A percentile compares a stretch with the other conserved stretches of the same genome.
Evolutionary conservation across 2,329 filamentous ascomycete genomes (phyloP).

Genomic region (Canariomyces notabilis): DNA sequence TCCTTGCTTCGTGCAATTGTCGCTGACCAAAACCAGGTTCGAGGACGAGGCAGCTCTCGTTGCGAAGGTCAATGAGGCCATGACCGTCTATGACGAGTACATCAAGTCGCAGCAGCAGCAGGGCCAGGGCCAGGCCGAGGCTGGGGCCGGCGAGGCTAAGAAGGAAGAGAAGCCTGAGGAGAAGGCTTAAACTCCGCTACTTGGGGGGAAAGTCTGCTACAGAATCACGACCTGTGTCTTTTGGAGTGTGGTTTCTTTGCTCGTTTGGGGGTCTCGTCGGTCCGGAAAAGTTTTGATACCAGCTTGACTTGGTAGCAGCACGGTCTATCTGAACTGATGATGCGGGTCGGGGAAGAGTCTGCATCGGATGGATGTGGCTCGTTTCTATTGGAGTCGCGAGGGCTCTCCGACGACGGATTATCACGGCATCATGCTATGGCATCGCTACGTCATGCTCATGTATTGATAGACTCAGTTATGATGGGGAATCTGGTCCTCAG

Average conservation of each 20-base stretch:
- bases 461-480: constrained; percentile 30
- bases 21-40: constrained; percentile 51
- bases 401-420: constrained; percentile 21
- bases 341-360: constrained; percentile 11
- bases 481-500: constrained; percentile 20
- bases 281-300: constrained; percentile 32
- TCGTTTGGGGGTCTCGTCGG: constrained; percentile 24
- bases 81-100: constrained; percentile 97
- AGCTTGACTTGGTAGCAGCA: constrained; percentile 25
- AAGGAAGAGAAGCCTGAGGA: constrained; percentile 49
- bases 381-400: constrained; percentile 19
- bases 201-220: constrained; percentile 17
- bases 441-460: constrained; percentile 28
- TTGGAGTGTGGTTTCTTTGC: constrained; percentile 16
- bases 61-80: constrained; percentile 94
- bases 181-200: constrained; percentile 42
- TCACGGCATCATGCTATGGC: constrained; percentile 24
- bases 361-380: constrained; percentile 21
- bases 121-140: constrained; percentile 28
- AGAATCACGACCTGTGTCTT: constrained; percentile 15
- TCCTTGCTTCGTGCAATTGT: background rate
- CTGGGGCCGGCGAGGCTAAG: constrained; percentile 38
- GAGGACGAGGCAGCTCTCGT: constrained; percentile 85
- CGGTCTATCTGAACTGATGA: constrained; percentile 20
- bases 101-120: constrained; percentile 69